Conservation (phyloP, 164 flowering plant species). For the Vitis riparia region DNA sequence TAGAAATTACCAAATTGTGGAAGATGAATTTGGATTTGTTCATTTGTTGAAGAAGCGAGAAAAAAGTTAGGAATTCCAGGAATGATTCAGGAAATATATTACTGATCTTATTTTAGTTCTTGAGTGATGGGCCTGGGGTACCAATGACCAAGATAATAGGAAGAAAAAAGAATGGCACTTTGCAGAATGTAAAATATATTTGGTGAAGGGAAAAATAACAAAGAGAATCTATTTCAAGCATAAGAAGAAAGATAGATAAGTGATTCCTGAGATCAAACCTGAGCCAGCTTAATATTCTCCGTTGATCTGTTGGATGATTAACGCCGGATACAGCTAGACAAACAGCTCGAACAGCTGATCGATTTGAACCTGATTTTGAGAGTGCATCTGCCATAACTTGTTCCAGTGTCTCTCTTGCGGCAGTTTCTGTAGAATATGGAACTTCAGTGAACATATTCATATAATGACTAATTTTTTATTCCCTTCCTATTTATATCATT, state of each 20-base stretch:
- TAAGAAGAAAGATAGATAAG: not conserved
- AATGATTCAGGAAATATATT: not conserved
- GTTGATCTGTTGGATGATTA: slow-evolving; percentile 83
- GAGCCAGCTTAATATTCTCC: slow-evolving; percentile 76
- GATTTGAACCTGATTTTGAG: slow-evolving; percentile 50
- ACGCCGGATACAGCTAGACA: slow-evolving; percentile 94
- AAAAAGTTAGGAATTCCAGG: not conserved
- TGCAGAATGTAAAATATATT: too few species aligned
- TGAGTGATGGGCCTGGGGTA: too few species aligned
- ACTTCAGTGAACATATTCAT: not conserved
- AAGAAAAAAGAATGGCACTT: too few species aligned
- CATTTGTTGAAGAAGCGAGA: too few species aligned
- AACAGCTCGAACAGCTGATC: slow-evolving; percentile 77
- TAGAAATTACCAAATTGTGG: not conserved
- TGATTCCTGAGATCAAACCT: slow-evolving; percentile 39
- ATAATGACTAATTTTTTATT: not conserved
- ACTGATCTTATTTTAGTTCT: not conserved
- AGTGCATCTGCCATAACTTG: slow-evolving; percentile 87
- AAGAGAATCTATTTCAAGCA: not conserved
- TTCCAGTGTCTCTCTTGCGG: slow-evolving; percentile 79
- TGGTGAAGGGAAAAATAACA: not conserved
- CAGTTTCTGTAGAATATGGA: slow-evolving; percentile 51
- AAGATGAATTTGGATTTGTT: not conserved
- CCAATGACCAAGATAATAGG: too few species aligned
- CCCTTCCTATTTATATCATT: not conserved